Percentiles rank a stretch among this genome's conserved stretches.
These are phyloP conservation scores for Trametes sp. DNA, from an alignment of 1,284 basidiomycete genomes.

Conservation along the genomic window DNA sequence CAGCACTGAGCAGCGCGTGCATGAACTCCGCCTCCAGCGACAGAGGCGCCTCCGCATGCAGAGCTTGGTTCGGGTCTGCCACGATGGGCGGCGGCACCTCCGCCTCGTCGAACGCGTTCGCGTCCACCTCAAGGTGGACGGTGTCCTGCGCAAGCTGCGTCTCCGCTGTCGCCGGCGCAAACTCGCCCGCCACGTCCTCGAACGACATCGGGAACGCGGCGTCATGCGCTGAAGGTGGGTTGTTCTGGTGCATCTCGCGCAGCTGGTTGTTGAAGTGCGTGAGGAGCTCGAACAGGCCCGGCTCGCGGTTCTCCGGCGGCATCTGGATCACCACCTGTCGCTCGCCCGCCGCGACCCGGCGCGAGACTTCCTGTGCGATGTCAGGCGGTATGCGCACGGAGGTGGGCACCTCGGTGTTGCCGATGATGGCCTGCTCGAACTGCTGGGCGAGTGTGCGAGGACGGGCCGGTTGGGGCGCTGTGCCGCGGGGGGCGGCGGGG, in stretches of 20 bases:
- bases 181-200: not conserved
- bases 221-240: not conserved
- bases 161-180: not conserved
- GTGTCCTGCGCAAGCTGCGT: not conserved
- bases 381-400: not conserved
- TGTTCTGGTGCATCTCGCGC: not conserved
- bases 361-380: not conserved
- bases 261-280: not conserved
- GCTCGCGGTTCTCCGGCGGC: not conserved
- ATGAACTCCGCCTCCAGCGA: constrained; percentile 4
- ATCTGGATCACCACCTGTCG: too few species aligned
- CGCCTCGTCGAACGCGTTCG: not conserved
- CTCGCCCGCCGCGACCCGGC: too few species aligned
- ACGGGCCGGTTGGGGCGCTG: not conserved
- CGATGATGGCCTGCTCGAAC: too few species aligned
- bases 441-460: too few species aligned
- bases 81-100: not conserved
- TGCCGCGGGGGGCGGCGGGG: not conserved
- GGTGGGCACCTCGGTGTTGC: not conserved
- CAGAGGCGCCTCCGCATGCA: constrained; percentile 1
- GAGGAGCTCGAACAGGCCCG: not conserved
- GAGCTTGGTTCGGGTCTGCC: constrained; percentile 3
- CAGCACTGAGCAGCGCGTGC: not conserved
- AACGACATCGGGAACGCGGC: not conserved
- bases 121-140: too few species aligned